A percentile compares a stretch with the other conserved stretches of the same genome.
Conservation (phyloP, 208 protist genomes). For the Jaenimonas drosophilae region DNA sequence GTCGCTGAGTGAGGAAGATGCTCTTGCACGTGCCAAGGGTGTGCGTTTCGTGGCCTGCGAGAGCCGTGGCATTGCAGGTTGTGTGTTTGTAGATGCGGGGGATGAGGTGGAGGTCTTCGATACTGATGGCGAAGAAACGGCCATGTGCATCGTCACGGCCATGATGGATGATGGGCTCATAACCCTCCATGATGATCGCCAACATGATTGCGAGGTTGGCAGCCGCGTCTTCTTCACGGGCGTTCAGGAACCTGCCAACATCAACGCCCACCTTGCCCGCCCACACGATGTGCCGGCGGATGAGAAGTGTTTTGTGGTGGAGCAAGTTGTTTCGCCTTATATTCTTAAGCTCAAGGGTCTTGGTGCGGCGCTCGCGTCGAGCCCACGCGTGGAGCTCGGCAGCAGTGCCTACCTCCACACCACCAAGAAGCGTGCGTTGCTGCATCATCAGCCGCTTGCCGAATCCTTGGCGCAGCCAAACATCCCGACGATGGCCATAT, state of each 20-base stretch:
- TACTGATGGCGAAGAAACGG: constrained; percentile 74
- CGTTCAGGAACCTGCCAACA: constrained; percentile 19
- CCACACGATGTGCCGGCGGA: not conserved
- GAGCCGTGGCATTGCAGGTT: constrained; percentile 63
- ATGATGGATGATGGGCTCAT: constrained; percentile 63
- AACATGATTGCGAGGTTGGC: constrained; percentile 80
- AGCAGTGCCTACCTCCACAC: constrained; percentile 83
- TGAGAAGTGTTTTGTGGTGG: constrained; percentile 38
- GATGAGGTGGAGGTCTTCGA: constrained; percentile 58
- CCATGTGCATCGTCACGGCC: constrained; percentile 68
- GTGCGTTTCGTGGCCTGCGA: constrained; percentile 82
- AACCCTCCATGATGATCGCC: constrained; percentile 77
- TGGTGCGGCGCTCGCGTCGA: constrained; percentile 4
- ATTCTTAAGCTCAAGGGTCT: constrained; percentile 50
- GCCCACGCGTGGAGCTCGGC: constrained; percentile 26
- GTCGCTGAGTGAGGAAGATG: constrained; percentile 41
- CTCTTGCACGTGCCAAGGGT: constrained; percentile 25
- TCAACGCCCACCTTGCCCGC: constrained; percentile 24
- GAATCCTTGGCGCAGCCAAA: constrained; percentile 42
- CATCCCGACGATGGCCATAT: constrained; percentile 50
- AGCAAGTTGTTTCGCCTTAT: constrained; percentile 59
- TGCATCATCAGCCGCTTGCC: constrained; percentile 51
- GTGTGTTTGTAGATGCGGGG: constrained; percentile 82
- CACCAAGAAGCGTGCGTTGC: constrained; percentile 60
- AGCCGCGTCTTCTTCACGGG: constrained; percentile 78